Conservation (phyloP, 2,329 filamentous ascomycete species). For the Calonectria honghensis region DNA sequence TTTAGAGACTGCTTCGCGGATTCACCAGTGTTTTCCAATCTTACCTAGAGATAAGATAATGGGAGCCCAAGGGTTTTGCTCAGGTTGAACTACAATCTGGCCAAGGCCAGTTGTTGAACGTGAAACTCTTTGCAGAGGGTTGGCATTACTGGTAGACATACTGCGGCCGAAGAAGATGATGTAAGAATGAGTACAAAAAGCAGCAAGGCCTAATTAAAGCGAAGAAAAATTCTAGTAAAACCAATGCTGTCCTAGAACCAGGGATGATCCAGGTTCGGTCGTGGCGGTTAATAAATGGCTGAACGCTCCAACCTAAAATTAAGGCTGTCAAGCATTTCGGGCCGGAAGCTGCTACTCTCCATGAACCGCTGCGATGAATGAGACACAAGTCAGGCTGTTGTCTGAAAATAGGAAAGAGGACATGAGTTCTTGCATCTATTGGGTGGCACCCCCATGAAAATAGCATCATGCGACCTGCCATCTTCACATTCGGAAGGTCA, state of each 20-base stretch:
- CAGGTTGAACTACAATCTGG: neutral
- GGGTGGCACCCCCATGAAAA: neutral
- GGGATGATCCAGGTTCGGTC: neutral
- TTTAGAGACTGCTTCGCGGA: neutral
- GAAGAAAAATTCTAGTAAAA: neutral
- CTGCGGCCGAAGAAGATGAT: too few species aligned
- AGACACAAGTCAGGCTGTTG: neutral
- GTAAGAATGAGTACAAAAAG: neutral
- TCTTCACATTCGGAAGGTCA: neutral
- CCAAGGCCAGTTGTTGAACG: neutral
- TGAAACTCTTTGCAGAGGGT: neutral
- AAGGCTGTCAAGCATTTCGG: neutral
- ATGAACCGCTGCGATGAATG: neutral
- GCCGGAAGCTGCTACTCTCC: neutral
- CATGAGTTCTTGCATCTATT: neutral
- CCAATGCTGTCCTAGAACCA: neutral
- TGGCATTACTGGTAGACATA: neutral
- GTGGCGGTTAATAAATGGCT: neutral
- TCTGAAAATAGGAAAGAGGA: neutral
- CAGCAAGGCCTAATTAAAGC: neutral
- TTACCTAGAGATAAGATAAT: constrained; percentile 2
- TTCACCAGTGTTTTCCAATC: neutral
- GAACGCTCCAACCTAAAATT: neutral
- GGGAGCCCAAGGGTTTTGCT: neutral
- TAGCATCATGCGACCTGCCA: neutral